Evolutionary conservation across 371 early-diverging fungal genomes (phyloP).

Genomic region (Capillidium rhysosporum): DNA sequence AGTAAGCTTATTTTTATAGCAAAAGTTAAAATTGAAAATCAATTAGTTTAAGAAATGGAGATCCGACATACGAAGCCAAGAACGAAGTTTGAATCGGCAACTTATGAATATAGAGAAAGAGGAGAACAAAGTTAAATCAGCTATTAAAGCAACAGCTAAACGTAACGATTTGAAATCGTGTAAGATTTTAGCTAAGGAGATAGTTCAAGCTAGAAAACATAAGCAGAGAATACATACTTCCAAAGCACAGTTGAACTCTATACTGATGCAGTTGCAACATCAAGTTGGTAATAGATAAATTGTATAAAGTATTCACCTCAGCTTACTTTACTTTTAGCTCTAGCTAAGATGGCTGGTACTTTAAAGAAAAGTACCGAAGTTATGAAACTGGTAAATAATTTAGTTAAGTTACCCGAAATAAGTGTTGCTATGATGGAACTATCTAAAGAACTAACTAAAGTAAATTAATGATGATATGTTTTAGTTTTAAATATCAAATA

Average conservation of each 20-base stretch:
- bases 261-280: constrained; percentile 75
- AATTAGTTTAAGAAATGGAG: constrained; percentile 91
- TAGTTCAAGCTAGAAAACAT: constrained; percentile 59
- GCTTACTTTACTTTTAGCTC: constrained; percentile 20
- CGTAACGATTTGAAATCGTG: constrained; percentile 59
- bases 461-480: constrained; percentile 11
- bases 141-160: constrained; percentile 74
- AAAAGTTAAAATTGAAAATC: too few species aligned
- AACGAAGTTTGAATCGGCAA: constrained; percentile 75
- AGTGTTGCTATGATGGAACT: constrained; percentile 67
- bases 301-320: background rate
- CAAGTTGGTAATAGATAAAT: constrained; percentile 40
- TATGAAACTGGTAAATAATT: constrained; percentile 72
- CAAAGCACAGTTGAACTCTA: constrained; percentile 84
- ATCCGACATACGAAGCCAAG: constrained; percentile 54
- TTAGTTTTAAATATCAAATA: constrained; percentile 10
- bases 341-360: constrained; percentile 69
- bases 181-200: constrained; percentile 62
- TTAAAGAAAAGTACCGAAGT: constrained; percentile 73
- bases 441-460: constrained; percentile 89
- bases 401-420: constrained; percentile 71
- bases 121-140: constrained; percentile 56
- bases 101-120: constrained; percentile 57
- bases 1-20: too few species aligned
- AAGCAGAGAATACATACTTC: constrained; percentile 62